Evolutionary conservation across 2,329 filamentous ascomycete species (phyloP).

Genomic region (Trichoderma brevicompactum): DNA sequence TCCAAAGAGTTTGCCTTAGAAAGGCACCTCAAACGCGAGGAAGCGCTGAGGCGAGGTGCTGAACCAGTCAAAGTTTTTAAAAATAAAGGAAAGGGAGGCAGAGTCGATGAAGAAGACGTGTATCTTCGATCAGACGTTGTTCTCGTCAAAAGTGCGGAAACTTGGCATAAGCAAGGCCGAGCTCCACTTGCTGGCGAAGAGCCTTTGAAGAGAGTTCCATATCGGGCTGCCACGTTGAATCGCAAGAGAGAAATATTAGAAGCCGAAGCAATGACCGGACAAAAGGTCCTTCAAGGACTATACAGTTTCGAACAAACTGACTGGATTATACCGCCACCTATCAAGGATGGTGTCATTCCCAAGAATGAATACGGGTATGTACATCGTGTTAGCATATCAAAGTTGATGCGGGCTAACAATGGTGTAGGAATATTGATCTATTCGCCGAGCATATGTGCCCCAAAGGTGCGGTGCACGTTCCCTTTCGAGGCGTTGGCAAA

Average conservation of each 20-base stretch:
- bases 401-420: slow-evolving; percentile 32
- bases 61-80: slow-evolving; percentile 75
- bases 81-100: slow-evolving; percentile 73
- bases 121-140: slow-evolving; percentile 80
- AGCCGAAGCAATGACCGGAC: slow-evolving; percentile 75
- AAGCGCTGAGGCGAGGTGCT: slow-evolving; percentile 75
- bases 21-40: slow-evolving; percentile 87
- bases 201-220: slow-evolving; percentile 84
- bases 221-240: slow-evolving; percentile 86
- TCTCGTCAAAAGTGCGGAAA: slow-evolving; percentile 87
- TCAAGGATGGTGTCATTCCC: slow-evolving; percentile 82
- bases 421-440: slow-evolving; percentile 78
- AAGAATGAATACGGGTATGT: slow-evolving; percentile 82
- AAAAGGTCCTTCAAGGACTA: slow-evolving; percentile 84
- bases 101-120: slow-evolving; percentile 76
- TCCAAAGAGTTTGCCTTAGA: slow-evolving; percentile 84
- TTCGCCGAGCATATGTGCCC: slow-evolving; percentile 96
- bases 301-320: slow-evolving; percentile 87
- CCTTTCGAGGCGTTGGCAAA: slow-evolving; percentile 73
- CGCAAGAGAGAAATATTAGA: slow-evolving; percentile 89
- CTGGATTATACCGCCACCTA: slow-evolving; percentile 91
- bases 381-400: background rate
- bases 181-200: slow-evolving; percentile 70
- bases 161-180: slow-evolving; percentile 96
- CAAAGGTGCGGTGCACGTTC: slow-evolving; percentile 78